phyloP scores from a whole-genome alignment of 345 rosid genomes.

The Ceriops decandra region DNA sequence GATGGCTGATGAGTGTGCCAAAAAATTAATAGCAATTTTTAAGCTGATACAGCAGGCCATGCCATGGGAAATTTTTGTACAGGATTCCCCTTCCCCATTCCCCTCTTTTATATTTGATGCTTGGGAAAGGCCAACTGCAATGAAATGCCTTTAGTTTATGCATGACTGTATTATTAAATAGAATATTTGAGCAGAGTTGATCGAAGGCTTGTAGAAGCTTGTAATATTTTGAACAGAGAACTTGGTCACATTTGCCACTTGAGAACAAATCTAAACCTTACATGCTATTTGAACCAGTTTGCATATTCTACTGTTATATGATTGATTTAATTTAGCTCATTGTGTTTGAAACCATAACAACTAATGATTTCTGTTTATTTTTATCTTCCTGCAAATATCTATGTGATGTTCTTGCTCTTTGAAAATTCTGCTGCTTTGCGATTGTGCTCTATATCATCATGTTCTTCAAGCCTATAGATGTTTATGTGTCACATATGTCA shows the following conservation, averaged over 20 bases:
- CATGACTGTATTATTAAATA: neutral
- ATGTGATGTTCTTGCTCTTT: neutral
- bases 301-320: neutral
- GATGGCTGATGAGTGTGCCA: neutral
- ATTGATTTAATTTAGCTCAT: neutral
- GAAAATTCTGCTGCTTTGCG: neutral
- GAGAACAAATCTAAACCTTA: no score
- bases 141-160: neutral
- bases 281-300: neutral
- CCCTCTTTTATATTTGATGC: no score
- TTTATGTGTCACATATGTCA: no score
- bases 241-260: no score
- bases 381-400: neutral
- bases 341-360: neutral
- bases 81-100: neutral
- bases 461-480: no score
- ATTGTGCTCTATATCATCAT: no score
- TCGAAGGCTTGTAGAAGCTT: neutral
- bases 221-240: no score
- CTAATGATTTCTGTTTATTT: neutral
- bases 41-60: no score
- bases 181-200: neutral
- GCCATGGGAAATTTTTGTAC: no score
- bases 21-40: neutral
- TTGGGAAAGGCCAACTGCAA: neutral